Evolutionary conservation across 768 basidiomycete species (phyloP).

Genomic region (Russula sp.): DNA sequence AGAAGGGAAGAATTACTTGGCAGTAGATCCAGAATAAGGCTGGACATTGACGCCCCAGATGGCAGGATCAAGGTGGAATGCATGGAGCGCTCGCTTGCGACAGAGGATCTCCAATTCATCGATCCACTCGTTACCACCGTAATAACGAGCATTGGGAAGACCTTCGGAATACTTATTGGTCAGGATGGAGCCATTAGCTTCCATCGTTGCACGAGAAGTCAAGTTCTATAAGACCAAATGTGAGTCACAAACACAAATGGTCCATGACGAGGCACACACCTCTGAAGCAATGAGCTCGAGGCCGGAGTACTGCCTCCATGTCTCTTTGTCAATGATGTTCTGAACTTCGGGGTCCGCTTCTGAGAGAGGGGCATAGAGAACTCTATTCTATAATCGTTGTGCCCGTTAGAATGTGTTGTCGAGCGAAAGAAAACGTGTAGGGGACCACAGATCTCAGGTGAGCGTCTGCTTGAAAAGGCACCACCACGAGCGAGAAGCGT

Average conservation of each 20-base stretch:
- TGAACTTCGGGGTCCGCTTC: conserved; percentile 93
- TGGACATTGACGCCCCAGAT: conserved; percentile 99
- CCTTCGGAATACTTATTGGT: conserved; percentile 99
- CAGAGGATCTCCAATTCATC: conserved; percentile 94
- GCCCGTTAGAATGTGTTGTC: background rate
- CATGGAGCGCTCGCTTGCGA: conserved; percentile 91
- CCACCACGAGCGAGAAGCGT: no score
- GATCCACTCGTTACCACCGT: conserved; percentile 96
- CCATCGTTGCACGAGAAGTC: conserved; percentile 92
- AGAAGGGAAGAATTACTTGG: conserved; percentile 54
- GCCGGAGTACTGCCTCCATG: conserved; percentile 96
- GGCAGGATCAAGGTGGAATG: conserved; percentile 88
- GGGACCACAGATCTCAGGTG: background rate
- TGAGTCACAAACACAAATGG: background rate
- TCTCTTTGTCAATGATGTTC: conserved; percentile 98
- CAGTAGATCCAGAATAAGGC: conserved; percentile 93
- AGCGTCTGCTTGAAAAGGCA: background rate
- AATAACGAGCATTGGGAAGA: conserved; percentile 95
- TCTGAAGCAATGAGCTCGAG: conserved; percentile 99
- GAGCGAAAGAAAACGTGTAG: background rate
- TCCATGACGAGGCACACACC: conserved; percentile 38
- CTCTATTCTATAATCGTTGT: conserved; percentile 64
- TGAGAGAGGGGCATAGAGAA: conserved; percentile 78
- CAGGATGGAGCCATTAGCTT: conserved; percentile 96
- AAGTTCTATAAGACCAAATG: conserved; percentile 56